phyloP scores from a whole-genome alignment of 331 rosid genomes.

The Rhamnella rubrinervis region DNA sequence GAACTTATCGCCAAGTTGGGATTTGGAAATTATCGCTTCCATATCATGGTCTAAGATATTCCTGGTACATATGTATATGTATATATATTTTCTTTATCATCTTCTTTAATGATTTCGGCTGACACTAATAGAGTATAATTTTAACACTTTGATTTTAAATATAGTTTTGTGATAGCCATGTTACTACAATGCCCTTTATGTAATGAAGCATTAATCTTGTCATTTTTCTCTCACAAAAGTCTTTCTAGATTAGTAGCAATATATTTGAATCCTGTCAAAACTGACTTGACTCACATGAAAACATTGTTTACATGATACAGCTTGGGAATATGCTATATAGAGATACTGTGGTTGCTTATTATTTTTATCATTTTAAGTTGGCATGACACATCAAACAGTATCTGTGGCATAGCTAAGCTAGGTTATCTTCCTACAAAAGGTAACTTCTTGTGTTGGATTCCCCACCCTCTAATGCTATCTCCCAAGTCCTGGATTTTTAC shows the following conservation, averaged over 20 bases:
- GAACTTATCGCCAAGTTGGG: slow-evolving; percentile 88
- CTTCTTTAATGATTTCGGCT: slow-evolving; percentile 9
- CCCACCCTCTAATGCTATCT: too few species aligned
- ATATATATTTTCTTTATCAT: slow-evolving; percentile 8
- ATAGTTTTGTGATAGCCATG: not conserved
- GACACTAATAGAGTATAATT: not conserved
- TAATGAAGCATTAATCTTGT: not conserved
- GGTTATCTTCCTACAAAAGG: too few species aligned
- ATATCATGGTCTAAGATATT: slow-evolving; percentile 93
- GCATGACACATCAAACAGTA: too few species aligned
- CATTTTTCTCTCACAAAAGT: not conserved
- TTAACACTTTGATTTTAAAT: not conserved
- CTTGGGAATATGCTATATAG: not conserved
- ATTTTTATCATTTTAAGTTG: too few species aligned
- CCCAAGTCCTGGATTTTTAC: too few species aligned
- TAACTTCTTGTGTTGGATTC: too few species aligned
- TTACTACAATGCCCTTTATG: not conserved
- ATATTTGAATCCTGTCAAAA: too few species aligned
- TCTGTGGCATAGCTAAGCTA: too few species aligned
- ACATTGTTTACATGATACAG: not conserved
- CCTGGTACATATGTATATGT: slow-evolving; percentile 46
- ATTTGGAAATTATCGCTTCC: slow-evolving; percentile 81
- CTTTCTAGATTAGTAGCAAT: slow-evolving; percentile 1
- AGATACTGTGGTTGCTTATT: too few species aligned
- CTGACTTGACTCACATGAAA: slow-evolving; percentile 3